phyloP scores from a whole-genome alignment of 352 stramenopile species.

The Phytophthora pluvialis region DNA sequence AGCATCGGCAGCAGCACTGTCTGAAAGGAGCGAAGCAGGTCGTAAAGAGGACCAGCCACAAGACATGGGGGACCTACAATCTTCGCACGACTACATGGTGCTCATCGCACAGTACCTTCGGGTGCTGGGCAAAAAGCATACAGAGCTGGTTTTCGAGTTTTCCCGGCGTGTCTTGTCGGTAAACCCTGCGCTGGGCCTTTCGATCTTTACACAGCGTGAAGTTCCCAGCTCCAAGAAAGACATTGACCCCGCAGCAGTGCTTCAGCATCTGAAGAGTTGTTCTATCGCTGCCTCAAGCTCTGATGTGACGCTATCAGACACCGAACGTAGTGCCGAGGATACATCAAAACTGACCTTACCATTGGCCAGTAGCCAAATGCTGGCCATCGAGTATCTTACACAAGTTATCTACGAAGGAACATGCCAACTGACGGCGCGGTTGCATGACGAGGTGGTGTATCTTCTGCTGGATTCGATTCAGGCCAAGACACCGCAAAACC shows the following conservation, averaged over 20 bases:
- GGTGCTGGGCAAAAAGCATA: conserved; percentile 63
- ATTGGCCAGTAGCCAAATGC: conserved; percentile 63
- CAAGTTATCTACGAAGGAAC: conserved; percentile 65
- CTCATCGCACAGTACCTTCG: conserved; percentile 75
- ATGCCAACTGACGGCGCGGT: conserved; percentile 39
- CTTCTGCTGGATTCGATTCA: conserved; percentile 79
- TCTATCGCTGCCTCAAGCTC: conserved; percentile 20
- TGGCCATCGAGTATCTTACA: conserved; percentile 84
- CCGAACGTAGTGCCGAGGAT: conserved; percentile 18
- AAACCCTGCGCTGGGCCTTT: conserved; percentile 61
- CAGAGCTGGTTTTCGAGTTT: conserved; percentile 84
- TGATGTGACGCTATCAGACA: not conserved
- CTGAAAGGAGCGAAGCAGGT: conserved; percentile 5
- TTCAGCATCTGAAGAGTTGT: conserved; percentile 78
- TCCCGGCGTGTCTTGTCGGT: conserved; percentile 70
- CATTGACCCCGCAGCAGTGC: conserved; percentile 64
- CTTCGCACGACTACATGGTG: conserved; percentile 59
- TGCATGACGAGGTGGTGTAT: conserved; percentile 86
- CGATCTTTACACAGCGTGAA: conserved; percentile 81
- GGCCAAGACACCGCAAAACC: conserved; percentile 34
- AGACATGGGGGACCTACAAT: conserved; percentile 31
- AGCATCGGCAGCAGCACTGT: conserved; percentile 28
- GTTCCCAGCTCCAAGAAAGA: conserved; percentile 56
- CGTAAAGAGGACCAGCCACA: not conserved
- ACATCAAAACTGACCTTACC: conserved; percentile 41